A percentile compares a stretch with the other conserved stretches of the same genome.
Evolutionary conservation across 2,329 filamentous ascomycete species (phyloP).

Genomic region (Alternaria ventricosa): DNA sequence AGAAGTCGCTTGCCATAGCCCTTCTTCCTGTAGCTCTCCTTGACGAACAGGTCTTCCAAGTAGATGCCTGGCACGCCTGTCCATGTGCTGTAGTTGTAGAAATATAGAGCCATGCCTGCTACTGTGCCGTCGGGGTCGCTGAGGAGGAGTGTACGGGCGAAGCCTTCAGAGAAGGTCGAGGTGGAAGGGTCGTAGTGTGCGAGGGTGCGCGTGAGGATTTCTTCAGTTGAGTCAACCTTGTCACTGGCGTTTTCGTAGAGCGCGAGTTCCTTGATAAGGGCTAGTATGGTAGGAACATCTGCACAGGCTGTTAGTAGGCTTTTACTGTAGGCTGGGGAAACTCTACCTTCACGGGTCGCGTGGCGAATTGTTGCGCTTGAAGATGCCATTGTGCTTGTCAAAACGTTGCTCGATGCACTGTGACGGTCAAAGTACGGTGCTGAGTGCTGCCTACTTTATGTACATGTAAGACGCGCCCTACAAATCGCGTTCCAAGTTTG

Average conservation of each 20-base stretch:
- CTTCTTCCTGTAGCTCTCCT: conserved; percentile 70
- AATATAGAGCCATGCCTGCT: conserved; percentile 87
- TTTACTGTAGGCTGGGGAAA: neutral
- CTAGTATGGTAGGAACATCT: conserved; percentile 85
- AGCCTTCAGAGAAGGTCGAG: conserved; percentile 60
- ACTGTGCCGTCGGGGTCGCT: conserved; percentile 51
- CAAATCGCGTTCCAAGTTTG: conserved; percentile 12
- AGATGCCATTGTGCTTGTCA: conserved; percentile 31
- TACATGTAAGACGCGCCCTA: conserved; percentile 15
- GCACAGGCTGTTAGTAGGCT: conserved; percentile 3
- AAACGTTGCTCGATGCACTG: neutral
- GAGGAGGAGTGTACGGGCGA: conserved; percentile 78
- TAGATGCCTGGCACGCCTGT: conserved; percentile 85
- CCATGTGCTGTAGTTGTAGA: conserved; percentile 97
- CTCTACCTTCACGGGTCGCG: conserved; percentile 65
- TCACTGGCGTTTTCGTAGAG: conserved; percentile 82
- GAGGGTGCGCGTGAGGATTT: conserved; percentile 74
- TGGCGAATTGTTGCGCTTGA: conserved; percentile 58
- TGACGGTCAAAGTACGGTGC: neutral
- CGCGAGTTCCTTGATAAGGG: conserved; percentile 83
- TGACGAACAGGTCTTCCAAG: conserved; percentile 91
- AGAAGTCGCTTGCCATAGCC: conserved; percentile 83
- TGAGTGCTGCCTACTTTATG: neutral
- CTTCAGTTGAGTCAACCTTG: conserved; percentile 78
- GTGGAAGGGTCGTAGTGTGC: conserved; percentile 68